Evolutionary conservation across 208 protist species (phyloP), one percentile per base, ranked within the genome.

Genomic region (Crithidia sp.): DNA sequence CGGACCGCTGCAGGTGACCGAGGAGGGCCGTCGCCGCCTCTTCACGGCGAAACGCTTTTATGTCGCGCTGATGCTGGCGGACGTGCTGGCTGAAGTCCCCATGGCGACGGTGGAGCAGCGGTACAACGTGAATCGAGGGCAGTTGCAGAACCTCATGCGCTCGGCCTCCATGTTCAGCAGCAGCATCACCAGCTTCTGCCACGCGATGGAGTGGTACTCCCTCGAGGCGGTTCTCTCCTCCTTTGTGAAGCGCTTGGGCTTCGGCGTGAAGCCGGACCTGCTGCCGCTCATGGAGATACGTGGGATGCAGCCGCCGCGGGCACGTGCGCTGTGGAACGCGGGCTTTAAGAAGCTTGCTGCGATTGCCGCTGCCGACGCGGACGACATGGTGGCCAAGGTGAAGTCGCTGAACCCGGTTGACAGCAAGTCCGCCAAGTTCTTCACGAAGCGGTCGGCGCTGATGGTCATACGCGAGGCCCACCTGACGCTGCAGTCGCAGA

Each of bases 241-340:
- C 4, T 94, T 97, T 66, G 84, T 91, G 13, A 89, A 92, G 77
- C 87, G 95, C 5, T 83, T 98, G 2, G 89, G 88, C 43, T 93
- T 95, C 68, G 95, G 95, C 47, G 93, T 95, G 39, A 90, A 94
- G 72, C 89, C 92, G 36, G 95, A 98, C 75, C 84, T 98, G 68
- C 62, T 98, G 67, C 93, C 94, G 54, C 77, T 98, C 36, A 95
- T 96, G 81, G 88, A 97, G 77, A 92, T 98, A 44, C 57, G 64
- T 7, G 87, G 89, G 14, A 78, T 96, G 63, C 88, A 93, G 68
- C 83, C 91, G 5, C 44, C 79, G 37, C 87, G 94, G 2, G 94
- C 94, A 53, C 85, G 94, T n/a, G 85, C 85, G 41, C 67, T 97
- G 76, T 95, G 88, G 87, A 83, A 85, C 39, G 90, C 91, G 6